These are phyloP conservation scores for Huiozyma naganishii DNA, from an alignment of 805 yeast genomes.

Conservation along the genomic window DNA sequence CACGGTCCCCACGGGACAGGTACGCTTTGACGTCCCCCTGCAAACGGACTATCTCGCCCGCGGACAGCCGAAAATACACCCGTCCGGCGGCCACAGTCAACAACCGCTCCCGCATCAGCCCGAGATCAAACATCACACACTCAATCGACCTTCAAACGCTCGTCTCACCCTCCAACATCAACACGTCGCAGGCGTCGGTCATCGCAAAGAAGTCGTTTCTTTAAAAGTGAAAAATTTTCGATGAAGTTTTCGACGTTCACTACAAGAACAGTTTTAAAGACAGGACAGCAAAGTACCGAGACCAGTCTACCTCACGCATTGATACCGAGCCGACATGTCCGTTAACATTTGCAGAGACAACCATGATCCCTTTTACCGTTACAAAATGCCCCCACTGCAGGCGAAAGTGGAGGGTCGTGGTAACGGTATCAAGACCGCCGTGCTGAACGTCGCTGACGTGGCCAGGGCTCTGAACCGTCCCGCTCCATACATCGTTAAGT, in stretches of 20 bases:
- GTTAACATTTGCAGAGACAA: slow-evolving; percentile 95
- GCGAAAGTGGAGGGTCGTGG: slow-evolving; percentile 98
- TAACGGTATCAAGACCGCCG: slow-evolving; percentile 96
- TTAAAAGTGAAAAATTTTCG: neutral
- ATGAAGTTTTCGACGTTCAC: neutral
- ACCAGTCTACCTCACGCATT: neutral
- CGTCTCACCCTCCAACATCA: neutral
- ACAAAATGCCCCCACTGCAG: slow-evolving; percentile 97
- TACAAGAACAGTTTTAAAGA: neutral
- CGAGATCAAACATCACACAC: neutral
- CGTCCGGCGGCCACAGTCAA: neutral
- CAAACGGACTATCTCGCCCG: slow-evolving; percentile 31
- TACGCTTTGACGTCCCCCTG: slow-evolving; percentile 31
- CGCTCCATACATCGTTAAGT: slow-evolving; percentile 81
- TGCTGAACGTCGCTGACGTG: slow-evolving; percentile 81
- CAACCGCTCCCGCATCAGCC: neutral
- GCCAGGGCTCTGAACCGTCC: slow-evolving; percentile 94
- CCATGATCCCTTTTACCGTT: slow-evolving; percentile 97
- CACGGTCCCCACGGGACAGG: slow-evolving; percentile 14
- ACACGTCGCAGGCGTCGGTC: neutral
- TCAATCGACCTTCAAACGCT: neutral
- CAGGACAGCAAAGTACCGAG: no score
- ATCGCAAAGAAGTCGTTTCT: neutral
- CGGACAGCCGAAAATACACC: slow-evolving; percentile 25
- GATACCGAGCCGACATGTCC: slow-evolving; percentile 47